A percentile compares a stretch with the other conserved stretches of the same genome.
phyloP scores from a whole-genome alignment of 768 basidiomycete species.

The Clitopilus hobsonii region DNA sequence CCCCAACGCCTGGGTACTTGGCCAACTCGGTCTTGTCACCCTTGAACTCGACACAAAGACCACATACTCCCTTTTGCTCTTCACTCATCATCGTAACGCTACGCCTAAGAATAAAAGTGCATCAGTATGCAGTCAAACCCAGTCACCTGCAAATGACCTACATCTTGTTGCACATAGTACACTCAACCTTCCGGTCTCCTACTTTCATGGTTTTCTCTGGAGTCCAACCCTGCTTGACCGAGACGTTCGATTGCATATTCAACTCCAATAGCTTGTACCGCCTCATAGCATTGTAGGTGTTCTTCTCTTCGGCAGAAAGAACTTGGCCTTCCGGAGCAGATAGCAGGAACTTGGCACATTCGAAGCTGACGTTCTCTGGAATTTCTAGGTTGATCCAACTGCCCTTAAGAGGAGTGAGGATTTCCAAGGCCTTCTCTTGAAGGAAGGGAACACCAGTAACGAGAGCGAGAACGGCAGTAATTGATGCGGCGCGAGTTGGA shows the following conservation, averaged over 20 bases:
- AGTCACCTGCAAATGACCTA: not conserved
- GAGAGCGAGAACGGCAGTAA: not conserved
- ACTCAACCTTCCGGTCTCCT: not conserved
- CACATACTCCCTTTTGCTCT: not conserved
- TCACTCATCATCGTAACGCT: not conserved
- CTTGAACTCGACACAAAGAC: not conserved
- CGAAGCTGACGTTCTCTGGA: not conserved
- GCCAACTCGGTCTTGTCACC: not conserved
- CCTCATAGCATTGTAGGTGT: not conserved
- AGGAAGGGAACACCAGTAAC: not conserved
- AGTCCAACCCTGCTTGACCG: not conserved
- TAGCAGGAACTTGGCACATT: not conserved
- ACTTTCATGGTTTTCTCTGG: not conserved
- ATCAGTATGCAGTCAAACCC: not conserved
- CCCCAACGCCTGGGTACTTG: not conserved
- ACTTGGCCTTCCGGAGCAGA: not conserved
- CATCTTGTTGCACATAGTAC: not conserved
- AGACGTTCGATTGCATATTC: not conserved
- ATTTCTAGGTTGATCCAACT: not conserved
- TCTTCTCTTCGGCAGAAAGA: not conserved
- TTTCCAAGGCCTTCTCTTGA: not conserved
- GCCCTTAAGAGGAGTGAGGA: not conserved
- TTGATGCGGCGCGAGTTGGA: not conserved
- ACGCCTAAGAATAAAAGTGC: not conserved
- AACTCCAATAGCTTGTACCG: not conserved